Base-by-base conservation (phyloP, 2,329 filamentous ascomycete species). In the Penicillium sclerotiorum region DNA sequence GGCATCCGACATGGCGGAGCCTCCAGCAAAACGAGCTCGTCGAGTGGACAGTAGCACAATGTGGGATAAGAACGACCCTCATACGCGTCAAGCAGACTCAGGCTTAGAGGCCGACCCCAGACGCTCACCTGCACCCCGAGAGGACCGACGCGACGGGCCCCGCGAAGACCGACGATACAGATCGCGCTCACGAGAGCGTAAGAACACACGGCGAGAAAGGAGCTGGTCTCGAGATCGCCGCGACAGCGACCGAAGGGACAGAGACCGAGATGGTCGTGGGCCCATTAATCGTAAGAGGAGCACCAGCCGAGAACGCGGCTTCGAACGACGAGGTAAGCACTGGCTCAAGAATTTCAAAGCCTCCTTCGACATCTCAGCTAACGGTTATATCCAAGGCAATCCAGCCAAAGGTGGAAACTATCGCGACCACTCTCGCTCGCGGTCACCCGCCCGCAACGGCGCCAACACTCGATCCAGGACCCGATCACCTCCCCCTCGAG, bases 41-140 rank as follows among this genome's bases (percentile, higher is more conserved):
- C 70, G 75, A 40, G 75, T 75, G n/a, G 83, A 86, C 58, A 83
- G 79, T 67, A 79, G 79, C 43, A 76, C 81, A 45, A 83, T 83
- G 78, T 83, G 82, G 81, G 84, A 87, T 54, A 63, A 66, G 49
- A 68, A 70, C 45, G 68, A 73, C 33, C 65, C 59, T 17, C 59
- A 55, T 22, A 56, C 60, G 22, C 62, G 60, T 28, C 59, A 59
- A 8, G 55, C 59, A 33, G 70, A 65, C 25, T 48, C 58, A 47
- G 65, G 61, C 18, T 56, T 61, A 46, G 72, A 66, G 64, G 76
- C 50, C 65, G 73, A 51, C 50, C 71, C 62, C 50, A 63, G 63
- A 49, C 66, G 60, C 66, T 75, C 60, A 62, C 67, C 22, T 64
- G 68, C 52, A 20, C 53, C 42, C 59, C 73, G 57, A 53, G 65